Evolutionary conservation across 805 yeast species (phyloP).

Genomic region (Cyberlindnera mycetangii): DNA sequence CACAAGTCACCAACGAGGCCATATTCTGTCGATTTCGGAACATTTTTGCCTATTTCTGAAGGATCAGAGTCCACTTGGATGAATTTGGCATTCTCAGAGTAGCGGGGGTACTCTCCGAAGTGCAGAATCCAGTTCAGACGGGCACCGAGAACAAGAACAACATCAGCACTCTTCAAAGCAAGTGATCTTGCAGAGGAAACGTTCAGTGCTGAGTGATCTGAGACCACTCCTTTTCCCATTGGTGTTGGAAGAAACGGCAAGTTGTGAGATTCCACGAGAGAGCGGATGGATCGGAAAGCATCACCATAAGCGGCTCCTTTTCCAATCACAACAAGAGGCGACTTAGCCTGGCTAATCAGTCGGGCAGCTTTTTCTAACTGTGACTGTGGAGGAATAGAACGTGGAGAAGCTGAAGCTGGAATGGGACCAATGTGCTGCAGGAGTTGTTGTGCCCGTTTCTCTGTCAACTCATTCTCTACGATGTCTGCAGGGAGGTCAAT

Average conservation of each 20-base stretch:
- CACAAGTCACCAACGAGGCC: slow-evolving; percentile 58
- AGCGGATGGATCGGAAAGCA: slow-evolving; percentile 38
- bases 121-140: slow-evolving; percentile 74
- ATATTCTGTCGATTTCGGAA: slow-evolving; percentile 31
- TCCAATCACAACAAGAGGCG: slow-evolving; percentile 59
- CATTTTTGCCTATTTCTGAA: slow-evolving; percentile 51
- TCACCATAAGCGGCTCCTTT: slow-evolving; percentile 57
- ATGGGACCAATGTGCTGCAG: slow-evolving; percentile 14
- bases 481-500: slow-evolving; percentile 64
- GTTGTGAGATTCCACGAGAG: slow-evolving; percentile 39
- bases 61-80: slow-evolving; percentile 55
- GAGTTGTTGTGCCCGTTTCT: not conserved
- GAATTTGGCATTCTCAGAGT: slow-evolving; percentile 41
- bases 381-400: slow-evolving; percentile 33
- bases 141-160: slow-evolving; percentile 60
- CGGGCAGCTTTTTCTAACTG: slow-evolving; percentile 36
- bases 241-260: slow-evolving; percentile 70
- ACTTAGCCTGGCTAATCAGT: slow-evolving; percentile 33
- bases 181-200: slow-evolving; percentile 62
- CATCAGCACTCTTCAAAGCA: slow-evolving; percentile 56
- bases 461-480: slow-evolving; percentile 31
- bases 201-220: slow-evolving; percentile 46
- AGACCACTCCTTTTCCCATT: slow-evolving; percentile 72
- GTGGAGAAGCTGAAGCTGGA: slow-evolving; percentile 26
- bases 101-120: slow-evolving; percentile 59